Percentiles rank a stretch among this genome's conserved stretches.
Conservation (phyloP, 2,329 filamentous ascomycete genomes). For the Dactylonectria estremocensis region DNA sequence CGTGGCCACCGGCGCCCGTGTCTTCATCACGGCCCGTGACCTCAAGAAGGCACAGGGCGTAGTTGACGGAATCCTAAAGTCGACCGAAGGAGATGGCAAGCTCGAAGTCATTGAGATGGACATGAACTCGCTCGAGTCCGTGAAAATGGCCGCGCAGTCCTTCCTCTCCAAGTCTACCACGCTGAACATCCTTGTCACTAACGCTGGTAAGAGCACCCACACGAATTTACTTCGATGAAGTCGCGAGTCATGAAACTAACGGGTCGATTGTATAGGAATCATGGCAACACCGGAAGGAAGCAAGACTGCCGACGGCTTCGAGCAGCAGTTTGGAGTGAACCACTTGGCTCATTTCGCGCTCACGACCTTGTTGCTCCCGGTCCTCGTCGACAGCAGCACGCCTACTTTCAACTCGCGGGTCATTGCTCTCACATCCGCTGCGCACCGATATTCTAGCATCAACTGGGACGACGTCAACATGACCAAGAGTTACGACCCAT, state of each 20-base stretch:
- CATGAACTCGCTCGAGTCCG: constrained; percentile 49
- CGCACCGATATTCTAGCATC: constrained; percentile 55
- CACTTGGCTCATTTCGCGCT: constrained; percentile 62
- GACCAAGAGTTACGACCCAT: constrained; percentile 51
- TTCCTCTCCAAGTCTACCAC: constrained; percentile 35
- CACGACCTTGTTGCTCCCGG: constrained; percentile 62
- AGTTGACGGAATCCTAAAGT: constrained; percentile 34
- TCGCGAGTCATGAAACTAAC: background rate
- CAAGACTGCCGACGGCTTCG: constrained; percentile 61
- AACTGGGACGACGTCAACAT: constrained; percentile 59
- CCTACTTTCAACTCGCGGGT: constrained; percentile 61
- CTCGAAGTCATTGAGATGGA: constrained; percentile 55
- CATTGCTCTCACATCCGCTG: constrained; percentile 60
- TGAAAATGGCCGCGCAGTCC: constrained; percentile 45
- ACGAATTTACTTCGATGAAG: too few relatives aligned
- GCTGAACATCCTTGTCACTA: constrained; percentile 57
- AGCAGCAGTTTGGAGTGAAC: constrained; percentile 66
- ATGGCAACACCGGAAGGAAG: constrained; percentile 54
- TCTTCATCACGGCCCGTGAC: constrained; percentile 61
- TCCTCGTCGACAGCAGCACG: constrained; percentile 57
- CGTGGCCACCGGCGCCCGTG: constrained; percentile 58
- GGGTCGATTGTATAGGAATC: constrained; percentile 44
- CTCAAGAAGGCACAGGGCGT: constrained; percentile 49
- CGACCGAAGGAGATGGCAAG: constrained; percentile 35
- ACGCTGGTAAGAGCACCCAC: constrained; percentile 53